Conservation (phyloP, 371 early-diverging fungal species). For the Chytridium lagenaria region DNA sequence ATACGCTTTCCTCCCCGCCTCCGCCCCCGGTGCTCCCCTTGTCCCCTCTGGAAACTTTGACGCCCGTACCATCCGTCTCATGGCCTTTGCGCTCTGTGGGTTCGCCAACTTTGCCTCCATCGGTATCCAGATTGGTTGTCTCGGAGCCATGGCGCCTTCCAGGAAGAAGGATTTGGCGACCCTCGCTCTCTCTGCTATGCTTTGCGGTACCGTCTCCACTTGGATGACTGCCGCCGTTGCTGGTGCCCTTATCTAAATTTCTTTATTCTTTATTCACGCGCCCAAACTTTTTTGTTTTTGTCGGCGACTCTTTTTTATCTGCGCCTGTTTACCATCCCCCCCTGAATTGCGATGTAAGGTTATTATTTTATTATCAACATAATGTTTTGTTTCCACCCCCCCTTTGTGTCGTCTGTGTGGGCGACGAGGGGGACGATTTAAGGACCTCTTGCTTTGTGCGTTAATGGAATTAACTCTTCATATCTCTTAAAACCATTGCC, state of each 20-base stretch:
- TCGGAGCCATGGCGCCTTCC: constrained; percentile 83
- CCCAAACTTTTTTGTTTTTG: too few species aligned
- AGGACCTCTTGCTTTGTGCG: too few species aligned
- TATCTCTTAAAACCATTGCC: too few species aligned
- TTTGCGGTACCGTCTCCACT: constrained; percentile 83
- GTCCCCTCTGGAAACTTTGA: constrained; percentile 22
- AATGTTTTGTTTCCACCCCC: too few species aligned
- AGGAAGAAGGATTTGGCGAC: constrained; percentile 77
- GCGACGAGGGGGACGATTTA: too few species aligned
- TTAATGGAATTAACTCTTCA: too few species aligned
- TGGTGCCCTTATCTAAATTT: constrained; percentile 72
- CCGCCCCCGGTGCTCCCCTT: constrained; percentile 18
- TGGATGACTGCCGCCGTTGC: constrained; percentile 87
- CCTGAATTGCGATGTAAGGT: too few species aligned
- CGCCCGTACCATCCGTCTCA: constrained; percentile 41
- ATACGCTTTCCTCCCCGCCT: constrained; percentile 23
- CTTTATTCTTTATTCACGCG: too few species aligned
- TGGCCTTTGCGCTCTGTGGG: constrained; percentile 82
- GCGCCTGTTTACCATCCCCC: too few species aligned
- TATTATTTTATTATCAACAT: too few species aligned
- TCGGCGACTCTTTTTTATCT: too few species aligned
- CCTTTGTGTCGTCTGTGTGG: too few species aligned
- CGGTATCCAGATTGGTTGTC: constrained; percentile 84
- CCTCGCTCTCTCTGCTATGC: constrained; percentile 79
- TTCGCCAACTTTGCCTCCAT: constrained; percentile 89